phyloP scores from a whole-genome alignment of 2,329 filamentous ascomycete genomes.

The Fonsecaea pedrosoi region DNA sequence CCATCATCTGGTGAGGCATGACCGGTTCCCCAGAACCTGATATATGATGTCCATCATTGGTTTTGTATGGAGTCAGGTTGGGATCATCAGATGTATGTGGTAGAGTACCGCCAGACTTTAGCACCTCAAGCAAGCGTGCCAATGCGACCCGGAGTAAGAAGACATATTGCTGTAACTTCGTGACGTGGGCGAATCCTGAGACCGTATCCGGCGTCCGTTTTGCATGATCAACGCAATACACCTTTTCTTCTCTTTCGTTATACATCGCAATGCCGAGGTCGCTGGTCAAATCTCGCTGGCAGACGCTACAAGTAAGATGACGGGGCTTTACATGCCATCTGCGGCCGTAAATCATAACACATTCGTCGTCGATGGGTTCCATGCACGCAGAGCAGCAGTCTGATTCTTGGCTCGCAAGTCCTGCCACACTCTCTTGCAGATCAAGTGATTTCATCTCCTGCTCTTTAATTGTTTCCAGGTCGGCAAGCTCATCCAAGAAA shows the following conservation, averaged over 20 bases:
- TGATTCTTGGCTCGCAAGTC: conserved; percentile 74
- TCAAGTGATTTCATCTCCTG: conserved; percentile 71
- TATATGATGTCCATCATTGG: conserved; percentile 67
- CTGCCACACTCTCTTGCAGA: conserved; percentile 68
- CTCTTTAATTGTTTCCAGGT: conserved; percentile 78
- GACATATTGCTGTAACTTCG: conserved; percentile 90
- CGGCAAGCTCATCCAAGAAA: conserved; percentile 82
- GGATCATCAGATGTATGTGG: conserved; percentile 78
- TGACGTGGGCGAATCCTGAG: conserved; percentile 74
- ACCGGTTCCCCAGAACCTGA: conserved; percentile 57
- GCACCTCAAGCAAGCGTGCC: conserved; percentile 83
- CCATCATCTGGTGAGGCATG: conserved; percentile 64
- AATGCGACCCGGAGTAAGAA: conserved; percentile 91
- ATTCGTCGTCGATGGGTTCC: conserved; percentile 93
- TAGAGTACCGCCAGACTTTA: conserved; percentile 81
- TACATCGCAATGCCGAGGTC: conserved; percentile 73
- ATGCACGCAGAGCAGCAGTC: conserved; percentile 84
- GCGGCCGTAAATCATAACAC: conserved; percentile 73
- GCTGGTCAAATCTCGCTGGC: conserved; percentile 73
- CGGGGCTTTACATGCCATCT: conserved; percentile 76
- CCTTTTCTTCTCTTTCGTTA: conserved; percentile 69
- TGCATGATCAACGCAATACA: conserved; percentile 69
- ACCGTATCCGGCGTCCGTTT: conserved; percentile 62
- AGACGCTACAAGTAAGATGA: conserved; percentile 75
- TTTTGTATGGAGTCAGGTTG: conserved; percentile 70